Evolutionary conservation across 371 early-diverging fungal species (phyloP).

Genomic region (Lichtheimia ornata): DNA sequence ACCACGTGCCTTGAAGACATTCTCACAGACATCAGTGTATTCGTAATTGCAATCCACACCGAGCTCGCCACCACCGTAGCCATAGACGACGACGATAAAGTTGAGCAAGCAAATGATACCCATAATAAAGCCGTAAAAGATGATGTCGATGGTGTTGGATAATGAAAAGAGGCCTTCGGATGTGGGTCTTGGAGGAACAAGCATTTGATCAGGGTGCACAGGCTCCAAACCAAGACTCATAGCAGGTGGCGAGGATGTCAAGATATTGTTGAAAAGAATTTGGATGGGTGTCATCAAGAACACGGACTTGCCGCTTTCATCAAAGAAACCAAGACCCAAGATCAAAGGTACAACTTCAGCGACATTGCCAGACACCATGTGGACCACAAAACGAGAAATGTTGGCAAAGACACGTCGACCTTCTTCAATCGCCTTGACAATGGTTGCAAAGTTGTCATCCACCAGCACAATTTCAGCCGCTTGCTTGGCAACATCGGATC

Average conservation of each 20-base stretch:
- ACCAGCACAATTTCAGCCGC: constrained; percentile 90
- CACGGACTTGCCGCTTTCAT: constrained; percentile 58
- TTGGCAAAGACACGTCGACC: constrained; percentile 91
- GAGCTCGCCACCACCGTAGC: constrained; percentile 56
- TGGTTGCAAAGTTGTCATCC: constrained; percentile 88
- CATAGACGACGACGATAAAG: constrained; percentile 71
- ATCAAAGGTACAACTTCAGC: constrained; percentile 75
- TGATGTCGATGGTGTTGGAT: constrained; percentile 69
- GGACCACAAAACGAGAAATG: constrained; percentile 90
- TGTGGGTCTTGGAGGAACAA: constrained; percentile 74
- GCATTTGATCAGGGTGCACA: constrained; percentile 79
- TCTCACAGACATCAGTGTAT: constrained; percentile 58
- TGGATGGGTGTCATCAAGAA: constrained; percentile 80
- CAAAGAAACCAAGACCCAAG: constrained; percentile 70
- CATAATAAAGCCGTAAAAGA: constrained; percentile 75
- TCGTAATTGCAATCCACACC: constrained; percentile 64
- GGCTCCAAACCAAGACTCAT: constrained; percentile 85
- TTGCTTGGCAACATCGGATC: constrained; percentile 92
- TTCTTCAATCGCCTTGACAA: constrained; percentile 82
- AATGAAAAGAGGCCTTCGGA: constrained; percentile 69
- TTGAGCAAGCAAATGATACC: constrained; percentile 67
- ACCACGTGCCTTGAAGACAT: constrained; percentile 79
- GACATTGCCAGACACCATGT: constrained; percentile 87
- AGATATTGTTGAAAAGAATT: constrained; percentile 89
- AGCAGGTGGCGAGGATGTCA: constrained; percentile 81